phyloP scores from a whole-genome alignment of 2,329 filamentous ascomycete species.

The Saccharata proteae region DNA sequence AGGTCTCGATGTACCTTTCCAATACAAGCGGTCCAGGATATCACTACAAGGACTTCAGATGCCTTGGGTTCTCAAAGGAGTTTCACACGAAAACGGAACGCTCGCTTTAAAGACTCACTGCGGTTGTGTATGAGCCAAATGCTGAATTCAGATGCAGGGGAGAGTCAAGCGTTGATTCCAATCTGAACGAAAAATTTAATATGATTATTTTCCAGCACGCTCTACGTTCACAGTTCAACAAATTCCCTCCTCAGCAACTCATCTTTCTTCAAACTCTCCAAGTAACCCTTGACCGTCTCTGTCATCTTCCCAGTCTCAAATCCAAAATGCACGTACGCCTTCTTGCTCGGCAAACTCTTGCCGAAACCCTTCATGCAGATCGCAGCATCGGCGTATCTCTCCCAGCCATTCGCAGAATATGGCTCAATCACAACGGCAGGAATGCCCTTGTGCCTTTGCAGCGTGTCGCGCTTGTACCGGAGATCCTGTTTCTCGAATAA shows the following conservation, averaged over 20 bases:
- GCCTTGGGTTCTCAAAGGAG: too few species aligned
- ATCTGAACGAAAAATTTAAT: too few species aligned
- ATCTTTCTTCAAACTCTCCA: conserved; percentile 25
- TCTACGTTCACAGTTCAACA: conserved; percentile 20
- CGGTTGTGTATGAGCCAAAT: too few species aligned
- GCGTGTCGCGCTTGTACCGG: conserved; percentile 34
- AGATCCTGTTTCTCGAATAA: conserved; percentile 36
- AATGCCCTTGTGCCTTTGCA: conserved; percentile 30
- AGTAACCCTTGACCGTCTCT: conserved; percentile 23
- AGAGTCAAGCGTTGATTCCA: too few species aligned
- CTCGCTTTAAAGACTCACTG: too few species aligned
- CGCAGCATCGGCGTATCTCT: conserved; percentile 47
- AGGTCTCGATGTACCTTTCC: too few species aligned
- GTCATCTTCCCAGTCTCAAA: conserved; percentile 38
- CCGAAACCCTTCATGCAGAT: conserved; percentile 43
- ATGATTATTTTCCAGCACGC: too few species aligned
- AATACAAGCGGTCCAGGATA: too few species aligned
- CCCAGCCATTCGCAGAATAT: conserved; percentile 47
- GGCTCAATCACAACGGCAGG: conserved; percentile 49
- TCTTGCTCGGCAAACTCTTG: conserved; percentile 42
- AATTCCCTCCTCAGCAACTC: conserved; percentile 18
- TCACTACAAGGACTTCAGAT: too few species aligned
- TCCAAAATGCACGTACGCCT: conserved; percentile 45
- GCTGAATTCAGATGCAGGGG: too few species aligned
- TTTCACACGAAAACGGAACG: too few species aligned